A percentile compares a stretch with the other conserved stretches of the same genome.
Evolutionary conservation across 805 yeast genomes (phyloP).

Genomic region (Wickerhamomyces subpelliculosus): DNA sequence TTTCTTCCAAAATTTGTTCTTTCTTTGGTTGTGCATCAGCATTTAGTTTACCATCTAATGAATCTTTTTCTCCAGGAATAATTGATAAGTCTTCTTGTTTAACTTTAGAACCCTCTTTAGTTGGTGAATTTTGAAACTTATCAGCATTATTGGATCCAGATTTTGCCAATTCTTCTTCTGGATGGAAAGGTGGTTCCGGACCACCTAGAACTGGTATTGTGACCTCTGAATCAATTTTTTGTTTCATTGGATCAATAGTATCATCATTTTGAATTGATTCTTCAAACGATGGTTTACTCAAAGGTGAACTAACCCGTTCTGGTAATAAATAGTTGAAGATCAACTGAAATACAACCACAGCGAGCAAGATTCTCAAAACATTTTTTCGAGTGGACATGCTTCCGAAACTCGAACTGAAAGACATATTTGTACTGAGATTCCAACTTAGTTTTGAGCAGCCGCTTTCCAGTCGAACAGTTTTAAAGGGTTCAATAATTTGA

Average conservation of each 20-base stretch:
- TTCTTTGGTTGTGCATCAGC: not conserved
- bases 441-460: too few species aligned
- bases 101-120: not conserved
- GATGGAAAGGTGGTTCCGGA: not conserved
- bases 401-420: not conserved
- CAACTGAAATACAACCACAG: constrained; percentile 6
- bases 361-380: constrained; percentile 1
- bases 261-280: not conserved
- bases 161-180: not conserved
- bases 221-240: not conserved
- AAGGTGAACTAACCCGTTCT: constrained; percentile 1
- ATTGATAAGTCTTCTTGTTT: not conserved
- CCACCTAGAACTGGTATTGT: not conserved
- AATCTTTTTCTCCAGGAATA: not conserved
- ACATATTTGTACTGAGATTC: too few species aligned
- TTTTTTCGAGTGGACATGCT: constrained; percentile 4
- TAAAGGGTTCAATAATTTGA: too few species aligned
- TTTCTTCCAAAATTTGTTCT: not conserved
- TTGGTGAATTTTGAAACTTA: not conserved
- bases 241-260: too few species aligned
- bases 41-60: not conserved
- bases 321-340: constrained; percentile 8
- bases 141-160: not conserved
- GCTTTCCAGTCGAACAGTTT: too few species aligned
- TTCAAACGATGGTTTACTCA: constrained; percentile 1